Evolutionary conservation across 805 yeast genomes (phyloP).

Genomic region (Candida michaelii): DNA sequence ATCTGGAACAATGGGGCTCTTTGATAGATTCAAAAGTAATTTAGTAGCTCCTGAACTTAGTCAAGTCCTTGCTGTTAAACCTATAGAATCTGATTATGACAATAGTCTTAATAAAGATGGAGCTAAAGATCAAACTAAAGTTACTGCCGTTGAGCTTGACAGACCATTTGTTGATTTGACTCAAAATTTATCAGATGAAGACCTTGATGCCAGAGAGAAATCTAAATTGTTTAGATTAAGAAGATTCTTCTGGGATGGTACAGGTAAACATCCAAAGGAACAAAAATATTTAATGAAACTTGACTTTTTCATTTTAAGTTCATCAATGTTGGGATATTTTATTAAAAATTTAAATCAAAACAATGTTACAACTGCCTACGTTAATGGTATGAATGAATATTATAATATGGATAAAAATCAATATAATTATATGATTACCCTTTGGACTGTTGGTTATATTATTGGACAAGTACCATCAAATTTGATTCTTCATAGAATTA

Average conservation of each 20-base stretch:
- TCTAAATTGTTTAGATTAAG: slow-evolving; percentile 13
- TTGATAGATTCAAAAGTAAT: not conserved
- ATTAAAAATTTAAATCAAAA: slow-evolving; percentile 44
- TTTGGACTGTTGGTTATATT: slow-evolving; percentile 52
- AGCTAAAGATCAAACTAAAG: slow-evolving; percentile 1
- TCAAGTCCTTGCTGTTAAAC: not conserved
- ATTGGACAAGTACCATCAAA: slow-evolving; percentile 53
- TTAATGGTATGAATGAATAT: slow-evolving; percentile 48
- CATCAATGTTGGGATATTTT: slow-evolving; percentile 54
- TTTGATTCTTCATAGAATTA: slow-evolving; percentile 31
- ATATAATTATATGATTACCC: slow-evolving; percentile 43
- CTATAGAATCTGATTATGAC: not conserved
- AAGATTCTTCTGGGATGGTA: slow-evolving; percentile 37
- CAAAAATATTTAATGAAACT: slow-evolving; percentile 32
- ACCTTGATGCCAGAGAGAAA: not conserved
- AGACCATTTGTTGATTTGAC: slow-evolving; percentile 6
- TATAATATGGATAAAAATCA: slow-evolving; percentile 42
- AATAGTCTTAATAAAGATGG: not conserved
- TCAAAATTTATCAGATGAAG: slow-evolving; percentile 4
- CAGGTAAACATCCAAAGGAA: slow-evolving; percentile 38
- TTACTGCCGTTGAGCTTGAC: slow-evolving; percentile 1
- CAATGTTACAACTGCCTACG: slow-evolving; percentile 46
- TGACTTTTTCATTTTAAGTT: slow-evolving; percentile 50
- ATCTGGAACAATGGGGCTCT: slow-evolving; percentile 5
- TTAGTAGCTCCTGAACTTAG: slow-evolving; percentile 4